Evolutionary conservation across 768 basidiomycete genomes (phyloP), one percentile per base, ranked within the genome.

Genomic region (Mrakia frigida): DNA sequence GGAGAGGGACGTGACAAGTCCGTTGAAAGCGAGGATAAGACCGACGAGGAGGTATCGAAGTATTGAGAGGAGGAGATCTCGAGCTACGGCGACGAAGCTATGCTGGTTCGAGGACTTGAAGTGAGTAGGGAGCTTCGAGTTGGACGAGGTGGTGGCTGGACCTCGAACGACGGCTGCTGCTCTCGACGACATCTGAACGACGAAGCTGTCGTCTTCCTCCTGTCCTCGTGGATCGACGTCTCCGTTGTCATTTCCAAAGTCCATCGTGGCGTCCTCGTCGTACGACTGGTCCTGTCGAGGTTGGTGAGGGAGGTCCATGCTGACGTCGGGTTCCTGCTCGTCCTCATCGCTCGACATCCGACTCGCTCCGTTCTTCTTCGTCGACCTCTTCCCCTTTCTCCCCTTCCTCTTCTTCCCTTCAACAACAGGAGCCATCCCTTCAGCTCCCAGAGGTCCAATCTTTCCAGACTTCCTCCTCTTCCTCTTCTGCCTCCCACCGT

Each of bases 401-500:
- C 31, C 85, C 82, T 41, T 87, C 87, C 75, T 86, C 21, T 53
- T 73, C 43, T 74, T 78, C 14, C 72, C 73, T 65, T 76, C 71
- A 33, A 75, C 73, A 43, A 46, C 74, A 39, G 75, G 79, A 31
- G 41, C 77, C 78, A 53, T 80, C 76, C 43, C 80, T 74, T 71
- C 81, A 76, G 70, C 68, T 31, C 77, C 77, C 23, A 65, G 39
- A 21, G 67, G 63, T 88, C 81, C 84, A 84, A 74, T 52, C 70
- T 81, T 84, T 74, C 83, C 83, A 84, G 86, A 88, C 79, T 83
- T 85, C 82, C 50, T 56, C 31, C 71, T 33, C 31, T 71, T 61
- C 37, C 61, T 63, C 50, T 86, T 86, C 81, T 86, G 86, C 79
- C 85, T 86, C 76, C 86, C 88, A 35, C 87, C 87, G 43, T 87